phyloP scores from a whole-genome alignment of 495 filamentous ascomycete species.

The Aspergillus sclerotiicarbonarius region DNA sequence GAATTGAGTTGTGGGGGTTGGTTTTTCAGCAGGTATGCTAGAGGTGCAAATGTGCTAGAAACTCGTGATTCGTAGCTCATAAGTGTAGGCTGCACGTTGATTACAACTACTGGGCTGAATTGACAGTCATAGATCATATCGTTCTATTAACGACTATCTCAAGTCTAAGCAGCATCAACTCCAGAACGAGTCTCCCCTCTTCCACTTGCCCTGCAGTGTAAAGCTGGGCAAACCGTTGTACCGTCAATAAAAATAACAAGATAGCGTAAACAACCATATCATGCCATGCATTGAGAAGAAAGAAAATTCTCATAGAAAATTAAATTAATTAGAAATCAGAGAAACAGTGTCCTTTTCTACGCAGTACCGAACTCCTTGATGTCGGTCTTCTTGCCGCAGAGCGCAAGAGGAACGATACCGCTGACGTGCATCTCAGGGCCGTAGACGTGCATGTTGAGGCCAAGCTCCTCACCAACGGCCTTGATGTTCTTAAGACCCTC shows the following conservation, averaged over 20 bases:
- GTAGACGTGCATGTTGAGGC: slow-evolving; percentile 92
- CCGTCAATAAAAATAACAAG: slow-evolving; percentile 17
- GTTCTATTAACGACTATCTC: slow-evolving; percentile 22
- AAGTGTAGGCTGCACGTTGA: no score
- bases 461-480: slow-evolving; percentile 87
- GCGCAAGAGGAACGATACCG: slow-evolving; percentile 66
- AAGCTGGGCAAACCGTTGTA: slow-evolving; percentile 9
- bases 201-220: slow-evolving; percentile 12
- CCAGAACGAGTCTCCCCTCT: slow-evolving; percentile 21
- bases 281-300: slow-evolving; percentile 49
- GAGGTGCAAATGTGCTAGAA: not conserved
- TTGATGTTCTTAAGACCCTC: slow-evolving; percentile 99
- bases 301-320: slow-evolving; percentile 36
- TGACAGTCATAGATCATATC: slow-evolving; percentile 10
- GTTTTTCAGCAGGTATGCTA: no score
- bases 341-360: slow-evolving; percentile 29
- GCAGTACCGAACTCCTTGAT: slow-evolving; percentile 49
- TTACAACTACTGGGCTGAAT: no score
- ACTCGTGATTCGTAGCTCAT: no score
- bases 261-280: slow-evolving; percentile 34
- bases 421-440: slow-evolving; percentile 92
- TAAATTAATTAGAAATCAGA: slow-evolving; percentile 28
- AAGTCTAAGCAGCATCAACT: slow-evolving; percentile 21
- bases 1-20: no score
- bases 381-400: slow-evolving; percentile 58